Evolutionary conservation across 2,329 filamentous ascomycete species (phyloP), one percentile per base, ranked within the genome.

Genomic region (Lachnellula hyalina): DNA sequence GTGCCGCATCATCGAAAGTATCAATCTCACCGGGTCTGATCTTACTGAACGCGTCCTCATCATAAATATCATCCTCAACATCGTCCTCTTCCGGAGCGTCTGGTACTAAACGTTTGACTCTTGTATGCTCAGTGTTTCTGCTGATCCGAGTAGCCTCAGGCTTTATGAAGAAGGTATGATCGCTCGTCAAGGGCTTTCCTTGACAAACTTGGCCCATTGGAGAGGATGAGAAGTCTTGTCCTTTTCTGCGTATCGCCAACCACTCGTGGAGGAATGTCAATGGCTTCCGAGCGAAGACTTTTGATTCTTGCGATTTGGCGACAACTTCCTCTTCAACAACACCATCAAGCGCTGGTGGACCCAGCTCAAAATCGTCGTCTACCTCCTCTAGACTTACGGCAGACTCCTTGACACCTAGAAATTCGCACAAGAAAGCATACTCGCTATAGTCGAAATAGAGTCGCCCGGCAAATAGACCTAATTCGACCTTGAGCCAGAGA

Each of bases 401-500:
- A 28, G 15, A 46, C 5, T 55, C 21, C 17, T 52, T 36, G 12
- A 61, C 25, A 2, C 56, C 59, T 1, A 63, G 52, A 49, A 56
- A 68, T 1, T 59, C 25, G n/a, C 69, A 70, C 2, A 79, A 57
- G 0, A 58, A 42, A 1, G 51, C 34, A 44, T 76, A 75, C 49
- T 85, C 81, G 0, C 68, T 56, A 62, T 71, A 81, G 0, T 77
- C 72, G 53, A 85, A 77, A 61, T 87, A 87, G 0, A 88, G 71
- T 0, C 83, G 73, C 0, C 84, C 85, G 0, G 81, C 73, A 47
- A 86, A 73, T 4, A 87, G 72, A 0, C 84, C 84, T 0, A 88
- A 63, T 60, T 88, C 80, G 1, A 81, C 73, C 0, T 66, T 71
- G 0, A 87, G 68, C 80, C 80, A 85, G 0, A 54, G 17, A 0